These are phyloP conservation scores for Gracilaria gracilis DNA, from an alignment of 23 red algal genomes.

Conservation along the genomic window DNA sequence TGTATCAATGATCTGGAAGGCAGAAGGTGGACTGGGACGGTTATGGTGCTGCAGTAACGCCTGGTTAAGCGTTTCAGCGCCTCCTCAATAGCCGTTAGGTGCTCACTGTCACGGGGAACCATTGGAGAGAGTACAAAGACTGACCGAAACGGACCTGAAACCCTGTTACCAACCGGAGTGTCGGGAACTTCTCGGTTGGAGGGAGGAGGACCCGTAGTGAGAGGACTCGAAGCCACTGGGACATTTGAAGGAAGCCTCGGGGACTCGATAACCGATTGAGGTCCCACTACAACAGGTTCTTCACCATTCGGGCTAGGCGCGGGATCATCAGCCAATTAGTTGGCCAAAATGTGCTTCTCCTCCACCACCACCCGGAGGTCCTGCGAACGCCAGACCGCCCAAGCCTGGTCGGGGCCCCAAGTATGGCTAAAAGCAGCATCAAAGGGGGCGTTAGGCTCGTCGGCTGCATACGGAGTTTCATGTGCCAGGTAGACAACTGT, in stretches of 20 bases:
- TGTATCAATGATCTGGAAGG: no score
- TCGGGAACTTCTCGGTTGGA: background rate
- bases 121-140: background rate
- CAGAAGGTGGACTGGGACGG: background rate
- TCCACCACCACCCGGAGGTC: background rate
- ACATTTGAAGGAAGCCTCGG: background rate
- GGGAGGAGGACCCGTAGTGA: background rate
- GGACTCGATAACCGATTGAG: no score
- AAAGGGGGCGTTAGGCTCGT: background rate
- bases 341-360: background rate
- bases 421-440: background rate
- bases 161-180: background rate
- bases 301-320: no score
- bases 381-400: background rate
- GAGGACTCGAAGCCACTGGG: no score
- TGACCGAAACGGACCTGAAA: background rate
- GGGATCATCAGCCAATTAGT: background rate
- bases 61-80: background rate
- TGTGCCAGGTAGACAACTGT: background rate
- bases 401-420: no score
- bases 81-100: background rate
- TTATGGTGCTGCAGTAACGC: background rate
- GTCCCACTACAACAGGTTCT: no score
- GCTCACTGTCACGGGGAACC: background rate
- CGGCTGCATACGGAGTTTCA: background rate